Evolutionary conservation across 805 yeast species (phyloP).

Genomic region (Barnettozyma sucrosica): DNA sequence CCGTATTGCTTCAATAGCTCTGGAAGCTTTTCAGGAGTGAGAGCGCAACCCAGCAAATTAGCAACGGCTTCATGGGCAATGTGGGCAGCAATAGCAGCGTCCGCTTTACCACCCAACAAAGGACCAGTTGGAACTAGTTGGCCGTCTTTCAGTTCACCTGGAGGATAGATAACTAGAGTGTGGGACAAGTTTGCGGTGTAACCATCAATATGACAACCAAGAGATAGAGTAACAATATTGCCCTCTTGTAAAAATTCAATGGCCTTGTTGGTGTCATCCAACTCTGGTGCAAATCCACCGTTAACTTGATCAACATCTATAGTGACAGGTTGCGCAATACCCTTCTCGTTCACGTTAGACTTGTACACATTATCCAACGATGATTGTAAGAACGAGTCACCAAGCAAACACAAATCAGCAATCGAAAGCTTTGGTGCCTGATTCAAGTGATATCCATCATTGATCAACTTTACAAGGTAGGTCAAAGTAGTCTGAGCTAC

Average conservation of each 20-base stretch:
- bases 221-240: conserved; percentile 75
- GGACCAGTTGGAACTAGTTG: conserved; percentile 62
- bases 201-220: conserved; percentile 94
- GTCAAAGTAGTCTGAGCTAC: conserved; percentile 76
- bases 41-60: conserved; percentile 63
- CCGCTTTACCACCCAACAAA: conserved; percentile 77
- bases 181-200: conserved; percentile 85
- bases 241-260: conserved; percentile 54
- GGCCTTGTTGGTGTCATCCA: conserved; percentile 46
- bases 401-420: conserved; percentile 73
- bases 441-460: conserved; percentile 63
- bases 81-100: conserved; percentile 83
- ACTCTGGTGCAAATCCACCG: conserved; percentile 80
- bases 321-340: conserved; percentile 88
- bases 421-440: conserved; percentile 34
- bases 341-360: conserved; percentile 71
- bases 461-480: conserved; percentile 60
- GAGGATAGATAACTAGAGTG: conserved; percentile 78
- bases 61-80: conserved; percentile 86
- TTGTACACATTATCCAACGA: conserved; percentile 57
- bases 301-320: conserved; percentile 78
- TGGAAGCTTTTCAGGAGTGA: conserved; percentile 74
- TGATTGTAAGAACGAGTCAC: conserved; percentile 67
- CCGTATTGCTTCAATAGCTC: conserved; percentile 33
- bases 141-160: conserved; percentile 38